A percentile compares a stretch with the other conserved stretches of the same genome.
Evolutionary conservation across 192 early-diverging fungal species (phyloP).

Genomic region (Backusella australiensis): DNA sequence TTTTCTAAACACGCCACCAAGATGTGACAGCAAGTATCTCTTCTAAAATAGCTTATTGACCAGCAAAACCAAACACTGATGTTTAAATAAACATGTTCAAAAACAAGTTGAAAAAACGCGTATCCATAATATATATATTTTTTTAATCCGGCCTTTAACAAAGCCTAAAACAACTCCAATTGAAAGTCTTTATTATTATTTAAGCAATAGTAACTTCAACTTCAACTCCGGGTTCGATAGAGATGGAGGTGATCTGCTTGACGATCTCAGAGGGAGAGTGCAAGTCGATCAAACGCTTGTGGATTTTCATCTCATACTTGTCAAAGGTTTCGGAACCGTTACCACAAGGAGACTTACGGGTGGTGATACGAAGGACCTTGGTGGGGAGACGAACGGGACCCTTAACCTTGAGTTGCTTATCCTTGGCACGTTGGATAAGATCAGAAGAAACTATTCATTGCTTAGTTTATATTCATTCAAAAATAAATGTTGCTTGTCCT

Average conservation of each 20-base stretch:
- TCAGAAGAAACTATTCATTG: conserved; percentile 77
- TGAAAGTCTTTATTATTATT: conserved; percentile 20
- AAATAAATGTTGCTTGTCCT: neutral
- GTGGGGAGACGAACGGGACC: conserved; percentile 99
- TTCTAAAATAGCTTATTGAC: neutral
- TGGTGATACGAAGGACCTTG: conserved; percentile 97
- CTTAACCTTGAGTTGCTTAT: conserved; percentile 98
- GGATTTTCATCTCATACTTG: conserved; percentile 97
- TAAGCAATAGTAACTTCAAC: conserved; percentile 92
- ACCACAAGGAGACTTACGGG: conserved; percentile 99
- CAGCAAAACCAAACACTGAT: neutral
- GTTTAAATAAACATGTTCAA: neutral
- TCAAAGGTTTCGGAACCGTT: conserved; percentile 99
- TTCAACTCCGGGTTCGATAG: conserved; percentile 94
- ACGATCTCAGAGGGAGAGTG: conserved; percentile 99
- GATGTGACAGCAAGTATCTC: too few relatives aligned
- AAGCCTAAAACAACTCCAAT: conserved; percentile 1
- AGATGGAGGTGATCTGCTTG: conserved; percentile 99
- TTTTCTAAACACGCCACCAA: neutral
- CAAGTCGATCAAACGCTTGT: conserved; percentile 99
- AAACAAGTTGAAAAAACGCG: neutral
- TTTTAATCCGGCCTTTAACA: neutral
- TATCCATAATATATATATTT: neutral
- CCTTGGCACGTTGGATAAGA: conserved; percentile 97
- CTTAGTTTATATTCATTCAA: too few relatives aligned